Conservation (phyloP, 257 asterid genomes). For the Lavandula angustifolia region DNA sequence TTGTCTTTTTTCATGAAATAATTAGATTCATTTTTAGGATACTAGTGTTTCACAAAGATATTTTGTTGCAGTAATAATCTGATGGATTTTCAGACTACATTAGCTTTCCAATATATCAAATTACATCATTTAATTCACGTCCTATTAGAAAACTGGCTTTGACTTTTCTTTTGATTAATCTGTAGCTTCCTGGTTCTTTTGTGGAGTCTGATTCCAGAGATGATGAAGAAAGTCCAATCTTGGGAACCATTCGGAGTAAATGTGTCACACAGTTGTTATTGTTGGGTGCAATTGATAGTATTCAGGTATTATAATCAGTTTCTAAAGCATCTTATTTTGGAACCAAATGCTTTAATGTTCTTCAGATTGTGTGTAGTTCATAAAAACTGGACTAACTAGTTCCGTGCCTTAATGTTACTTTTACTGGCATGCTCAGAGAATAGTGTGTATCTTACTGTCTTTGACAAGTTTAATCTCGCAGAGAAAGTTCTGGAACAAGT, state of each 20-base stretch:
- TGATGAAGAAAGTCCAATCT: slow-evolving; percentile 73
- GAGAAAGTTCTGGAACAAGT: slow-evolving; percentile 92
- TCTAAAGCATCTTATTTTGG: slow-evolving; percentile 25
- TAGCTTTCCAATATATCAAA: slow-evolving; percentile 22
- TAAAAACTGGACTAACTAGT: background rate
- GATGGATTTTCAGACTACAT: background rate
- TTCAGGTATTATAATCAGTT: slow-evolving; percentile 64
- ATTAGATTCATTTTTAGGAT: background rate
- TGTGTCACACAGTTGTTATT: slow-evolving; percentile 92
- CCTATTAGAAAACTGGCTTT: slow-evolving; percentile 27
- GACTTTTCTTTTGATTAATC: slow-evolving; percentile 31
- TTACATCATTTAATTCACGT: slow-evolving; percentile 6
- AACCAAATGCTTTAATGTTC: slow-evolving; percentile 18
- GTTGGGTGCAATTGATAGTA: slow-evolving; percentile 86
- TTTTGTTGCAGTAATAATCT: slow-evolving; percentile 1
- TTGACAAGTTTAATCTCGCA: slow-evolving; percentile 45
- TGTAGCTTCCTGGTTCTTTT: slow-evolving; percentile 56
- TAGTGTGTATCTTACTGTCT: slow-evolving; percentile 16
- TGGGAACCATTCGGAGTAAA: slow-evolving; percentile 88
- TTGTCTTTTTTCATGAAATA: background rate
- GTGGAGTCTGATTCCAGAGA: slow-evolving; percentile 61
- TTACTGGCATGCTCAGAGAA: slow-evolving; percentile 26
- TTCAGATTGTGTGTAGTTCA: slow-evolving; percentile 26
- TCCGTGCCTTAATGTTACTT: slow-evolving; percentile 11
- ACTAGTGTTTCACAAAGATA: too few relatives aligned